Percentiles rank a stretch among this genome's conserved stretches.
phyloP scores from a whole-genome alignment of 2,329 filamentous ascomycete species.

The Drechslerella dactyloides region DNA sequence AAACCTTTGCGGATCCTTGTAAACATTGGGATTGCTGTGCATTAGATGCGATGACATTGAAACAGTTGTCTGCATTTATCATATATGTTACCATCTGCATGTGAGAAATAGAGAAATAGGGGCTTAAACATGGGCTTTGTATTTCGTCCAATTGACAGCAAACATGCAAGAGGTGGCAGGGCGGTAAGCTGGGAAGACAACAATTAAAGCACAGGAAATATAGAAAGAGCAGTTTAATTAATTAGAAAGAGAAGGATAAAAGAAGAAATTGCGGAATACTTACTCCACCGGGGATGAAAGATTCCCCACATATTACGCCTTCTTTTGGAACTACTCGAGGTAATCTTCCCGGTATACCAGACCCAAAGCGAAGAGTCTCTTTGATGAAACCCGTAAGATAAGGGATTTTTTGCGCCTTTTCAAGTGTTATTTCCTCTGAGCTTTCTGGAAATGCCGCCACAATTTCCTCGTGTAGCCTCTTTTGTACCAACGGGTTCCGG shows the following conservation, averaged over 20 bases:
- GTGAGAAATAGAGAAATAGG: neutral
- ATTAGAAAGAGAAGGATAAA: neutral
- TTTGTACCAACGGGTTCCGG: neutral
- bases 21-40: constrained; percentile 7
- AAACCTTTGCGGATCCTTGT: constrained; percentile 4
- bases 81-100: neutral
- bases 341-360: constrained; percentile 2
- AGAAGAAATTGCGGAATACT: neutral
- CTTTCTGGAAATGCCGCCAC: constrained; percentile 1
- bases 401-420: neutral
- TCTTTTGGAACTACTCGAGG: neutral
- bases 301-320: neutral
- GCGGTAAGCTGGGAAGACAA: neutral
- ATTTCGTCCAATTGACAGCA: neutral
- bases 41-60: constrained; percentile 1
- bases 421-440: neutral
- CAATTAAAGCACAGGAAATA: neutral
- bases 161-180: neutral
- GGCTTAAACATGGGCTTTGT: neutral
- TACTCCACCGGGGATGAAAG: constrained; percentile 4
- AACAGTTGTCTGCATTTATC: neutral
- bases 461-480: neutral
- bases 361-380: neutral
- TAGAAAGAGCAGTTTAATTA: neutral
- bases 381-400: neutral